Evolutionary conservation across 2,329 filamentous ascomycete species (phyloP).

Genomic region (Ceratocystis ficicola): DNA sequence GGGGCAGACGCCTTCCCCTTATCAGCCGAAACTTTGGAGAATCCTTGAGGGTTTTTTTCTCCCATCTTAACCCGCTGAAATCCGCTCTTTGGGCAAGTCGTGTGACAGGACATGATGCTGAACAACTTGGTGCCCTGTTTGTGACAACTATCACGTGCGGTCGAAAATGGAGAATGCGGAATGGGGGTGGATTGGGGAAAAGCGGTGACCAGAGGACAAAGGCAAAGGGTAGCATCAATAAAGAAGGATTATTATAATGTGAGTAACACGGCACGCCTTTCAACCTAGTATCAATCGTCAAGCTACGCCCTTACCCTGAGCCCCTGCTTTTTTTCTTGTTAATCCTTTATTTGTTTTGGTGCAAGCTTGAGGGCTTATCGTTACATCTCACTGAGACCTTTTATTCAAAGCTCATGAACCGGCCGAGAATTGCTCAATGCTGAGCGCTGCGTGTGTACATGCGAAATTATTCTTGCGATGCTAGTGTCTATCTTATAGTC

Average conservation of each 20-base stretch:
- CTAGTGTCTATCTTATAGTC: background rate
- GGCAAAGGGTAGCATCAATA: slow-evolving; percentile 1
- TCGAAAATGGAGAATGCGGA: background rate
- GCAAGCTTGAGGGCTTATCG: slow-evolving; percentile 1
- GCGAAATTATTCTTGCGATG: background rate
- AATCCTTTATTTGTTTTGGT: background rate
- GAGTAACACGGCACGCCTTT: background rate
- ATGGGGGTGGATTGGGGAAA: background rate
- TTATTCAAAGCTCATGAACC: background rate
- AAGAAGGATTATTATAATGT: background rate
- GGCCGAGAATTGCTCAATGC: background rate
- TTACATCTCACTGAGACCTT: background rate
- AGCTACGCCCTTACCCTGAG: background rate
- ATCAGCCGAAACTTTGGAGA: slow-evolving; percentile 9
- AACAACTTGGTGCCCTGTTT: background rate
- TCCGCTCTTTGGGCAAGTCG: background rate
- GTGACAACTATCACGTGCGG: background rate
- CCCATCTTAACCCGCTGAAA: background rate
- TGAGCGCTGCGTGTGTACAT: background rate
- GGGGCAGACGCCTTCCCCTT: background rate
- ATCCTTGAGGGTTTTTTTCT: background rate
- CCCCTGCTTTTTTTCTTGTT: slow-evolving; percentile 4
- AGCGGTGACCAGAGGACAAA: background rate
- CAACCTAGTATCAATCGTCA: background rate
- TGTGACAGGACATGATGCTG: slow-evolving; percentile 5